Evolutionary conservation across 2,329 filamentous ascomycete species (phyloP).

Genomic region (Claviceps capensis): DNA sequence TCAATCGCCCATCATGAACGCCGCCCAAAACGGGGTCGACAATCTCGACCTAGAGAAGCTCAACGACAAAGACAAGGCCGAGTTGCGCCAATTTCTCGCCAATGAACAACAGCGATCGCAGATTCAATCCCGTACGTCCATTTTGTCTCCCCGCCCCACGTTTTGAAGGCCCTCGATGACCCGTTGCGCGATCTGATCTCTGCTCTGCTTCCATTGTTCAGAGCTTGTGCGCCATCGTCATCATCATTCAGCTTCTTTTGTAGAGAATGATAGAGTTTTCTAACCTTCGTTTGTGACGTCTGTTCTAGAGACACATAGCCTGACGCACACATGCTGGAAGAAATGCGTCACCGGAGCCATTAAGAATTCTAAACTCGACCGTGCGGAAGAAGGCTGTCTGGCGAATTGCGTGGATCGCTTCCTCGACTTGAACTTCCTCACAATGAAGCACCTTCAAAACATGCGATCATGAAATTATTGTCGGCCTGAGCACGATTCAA

Average conservation of each 20-base stretch:
- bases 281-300: neutral
- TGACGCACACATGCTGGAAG: conserved; percentile 75
- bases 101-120: conserved; percentile 78
- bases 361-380: conserved; percentile 58
- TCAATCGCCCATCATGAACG: conserved; percentile 18
- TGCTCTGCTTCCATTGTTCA: neutral
- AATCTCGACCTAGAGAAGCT: conserved; percentile 59
- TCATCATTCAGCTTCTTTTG: too few species aligned
- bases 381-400: conserved; percentile 68
- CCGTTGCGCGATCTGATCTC: neutral
- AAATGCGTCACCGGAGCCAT: conserved; percentile 77
- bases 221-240: too few species aligned
- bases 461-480: conserved; percentile 23
- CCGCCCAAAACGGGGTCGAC: conserved; percentile 26
- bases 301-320: conserved; percentile 34
- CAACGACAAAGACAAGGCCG: conserved; percentile 68
- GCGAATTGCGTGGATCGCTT: conserved; percentile 90
- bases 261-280: neutral
- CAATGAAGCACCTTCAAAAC: conserved; percentile 71
- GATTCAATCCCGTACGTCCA: conserved; percentile 38
- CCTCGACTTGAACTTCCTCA: conserved; percentile 73
- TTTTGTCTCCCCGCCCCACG: neutral
- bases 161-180: neutral
- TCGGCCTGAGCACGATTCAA: neutral
- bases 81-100: conserved; percentile 73